Evolutionary conservation across 768 basidiomycete species (phyloP), one percentile per base, ranked within the genome.

Genomic region (Suillus alpinus): DNA sequence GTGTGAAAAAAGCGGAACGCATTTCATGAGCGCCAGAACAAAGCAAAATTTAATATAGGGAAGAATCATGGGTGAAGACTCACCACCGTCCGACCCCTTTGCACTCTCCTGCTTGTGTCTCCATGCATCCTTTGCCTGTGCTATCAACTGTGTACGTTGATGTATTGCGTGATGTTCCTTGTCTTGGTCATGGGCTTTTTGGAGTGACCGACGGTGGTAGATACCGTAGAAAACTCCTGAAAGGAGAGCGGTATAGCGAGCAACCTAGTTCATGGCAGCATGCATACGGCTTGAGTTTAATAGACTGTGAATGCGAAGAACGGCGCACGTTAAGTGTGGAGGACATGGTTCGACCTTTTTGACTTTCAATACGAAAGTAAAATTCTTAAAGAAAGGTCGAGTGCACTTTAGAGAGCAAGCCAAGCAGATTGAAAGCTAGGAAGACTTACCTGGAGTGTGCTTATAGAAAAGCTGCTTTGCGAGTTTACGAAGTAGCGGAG

Each of bases 171-270:
- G 83, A 65, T 88, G 81, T 63, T 87, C 81, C 76, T 90, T 92
- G 66, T 89, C 84, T 62, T 85, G 78, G 76, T 96, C 87, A 73
- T 92, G 86, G 58, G 84, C 79, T 63, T 85, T 83, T 79, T 96
- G 94, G 66, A 99, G 78, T 69, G 95, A 90, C 70, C 91, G 86
- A 71, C 91, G 90, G 81, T 98, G 95, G 70, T 86, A 86, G 74
- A 95, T 88, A 72, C 96, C 96, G 75, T 98, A 98, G 72, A 87
- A 76, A 66, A 96, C 83, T 71, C 96, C 96, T 46, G 86, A 82
- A 65, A 89, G 77, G 67, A 99, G 86, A 56, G 95, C 94, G 20
- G 94, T 88, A 77, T 96, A 98, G 71, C 96, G 92, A 69, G 90
- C 89, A 75, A 96, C 96, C 96, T 95, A 74, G 16, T 46, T 23